phyloP scores from a whole-genome alignment of 495 filamentous ascomycete genomes.

The Xylaria longipes region DNA sequence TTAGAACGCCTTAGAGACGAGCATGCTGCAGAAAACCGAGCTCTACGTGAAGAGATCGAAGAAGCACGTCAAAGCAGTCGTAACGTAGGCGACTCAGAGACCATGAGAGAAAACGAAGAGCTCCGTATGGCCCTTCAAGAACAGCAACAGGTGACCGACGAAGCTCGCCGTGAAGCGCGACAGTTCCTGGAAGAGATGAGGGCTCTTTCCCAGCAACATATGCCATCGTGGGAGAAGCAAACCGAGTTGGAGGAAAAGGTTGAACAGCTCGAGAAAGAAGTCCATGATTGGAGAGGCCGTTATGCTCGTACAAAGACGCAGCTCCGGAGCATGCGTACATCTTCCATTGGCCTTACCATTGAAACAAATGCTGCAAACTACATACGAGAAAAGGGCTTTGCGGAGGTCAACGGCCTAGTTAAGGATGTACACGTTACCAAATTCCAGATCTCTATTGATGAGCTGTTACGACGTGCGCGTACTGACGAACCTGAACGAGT shows the following conservation, averaged over 20 bases:
- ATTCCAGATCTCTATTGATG: conserved; percentile 94
- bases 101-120: conserved; percentile 74
- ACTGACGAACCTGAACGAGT: conserved; percentile 72
- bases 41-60: conserved; percentile 69
- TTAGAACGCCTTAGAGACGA: conserved; percentile 73
- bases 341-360: conserved; percentile 74
- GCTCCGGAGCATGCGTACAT: conserved; percentile 78
- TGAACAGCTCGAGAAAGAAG: conserved; percentile 75
- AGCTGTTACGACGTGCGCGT: conserved; percentile 80
- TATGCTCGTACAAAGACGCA: conserved; percentile 89
- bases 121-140: conserved; percentile 72
- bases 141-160: conserved; percentile 84
- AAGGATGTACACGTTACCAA: conserved; percentile 92
- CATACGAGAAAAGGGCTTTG: conserved; percentile 72
- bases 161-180: conserved; percentile 84
- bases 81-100: conserved; percentile 57
- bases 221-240: conserved; percentile 81
- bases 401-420: conserved; percentile 75
- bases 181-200: conserved; percentile 90
- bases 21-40: conserved; percentile 67
- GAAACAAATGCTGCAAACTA: conserved; percentile 68
- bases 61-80: conserved; percentile 48
- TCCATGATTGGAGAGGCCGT: conserved; percentile 86
- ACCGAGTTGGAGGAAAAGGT: conserved; percentile 75
- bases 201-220: conserved; percentile 76